These are phyloP conservation scores for Rosa chinensis DNA, from an alignment of 306 rosid genomes.

Conservation along the genomic window DNA sequence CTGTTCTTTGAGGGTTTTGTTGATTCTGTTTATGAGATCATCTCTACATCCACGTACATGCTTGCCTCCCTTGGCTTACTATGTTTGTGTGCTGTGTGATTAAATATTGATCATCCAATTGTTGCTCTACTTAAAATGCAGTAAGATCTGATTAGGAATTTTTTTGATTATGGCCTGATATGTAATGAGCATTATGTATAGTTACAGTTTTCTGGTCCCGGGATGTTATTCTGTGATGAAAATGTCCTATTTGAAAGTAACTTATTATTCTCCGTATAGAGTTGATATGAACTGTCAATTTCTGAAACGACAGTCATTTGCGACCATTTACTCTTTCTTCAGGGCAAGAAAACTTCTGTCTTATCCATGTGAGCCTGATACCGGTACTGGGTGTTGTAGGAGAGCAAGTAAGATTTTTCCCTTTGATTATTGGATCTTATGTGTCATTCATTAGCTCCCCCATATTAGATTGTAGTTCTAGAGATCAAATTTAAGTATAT, in stretches of 20 bases:
- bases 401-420: constrained; percentile 72
- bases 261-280: background rate
- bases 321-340: constrained; percentile 32
- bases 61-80: background rate
- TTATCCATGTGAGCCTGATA: constrained; percentile 95
- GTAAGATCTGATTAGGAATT: background rate
- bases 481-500: background rate
- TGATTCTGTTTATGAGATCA: background rate
- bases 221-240: background rate
- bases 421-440: background rate
- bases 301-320: background rate
- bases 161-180: background rate
- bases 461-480: background rate
- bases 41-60: background rate
- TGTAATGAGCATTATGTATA: background rate
- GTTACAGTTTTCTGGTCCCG: background rate
- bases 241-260: background rate
- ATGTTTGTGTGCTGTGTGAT: background rate
- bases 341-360: constrained; percentile 95
- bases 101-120: background rate
- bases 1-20: background rate
- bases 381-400: constrained; percentile 97
- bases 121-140: background rate
- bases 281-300: constrained; percentile 9
- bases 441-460: background rate